phyloP scores from a whole-genome alignment of 129 eudicot genomes.

The Dittrichia graveolens region DNA sequence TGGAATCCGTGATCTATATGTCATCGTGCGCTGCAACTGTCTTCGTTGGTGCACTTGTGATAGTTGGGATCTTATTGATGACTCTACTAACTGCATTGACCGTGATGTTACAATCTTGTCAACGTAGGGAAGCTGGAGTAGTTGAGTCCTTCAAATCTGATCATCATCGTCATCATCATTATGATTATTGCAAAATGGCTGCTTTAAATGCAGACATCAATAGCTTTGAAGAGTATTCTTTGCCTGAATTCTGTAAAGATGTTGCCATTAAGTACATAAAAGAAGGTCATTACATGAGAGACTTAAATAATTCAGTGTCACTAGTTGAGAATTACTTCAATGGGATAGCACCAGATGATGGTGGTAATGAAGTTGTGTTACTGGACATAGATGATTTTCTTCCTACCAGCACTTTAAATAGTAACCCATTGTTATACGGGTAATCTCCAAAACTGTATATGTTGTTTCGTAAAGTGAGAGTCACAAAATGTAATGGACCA shows the following conservation, averaged over 20 bases:
- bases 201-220: constrained; percentile 55
- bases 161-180: constrained; percentile 26
- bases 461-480: neutral
- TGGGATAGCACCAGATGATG: constrained; percentile 28
- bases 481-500: neutral
- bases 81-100: constrained; percentile 56
- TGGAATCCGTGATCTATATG: constrained; percentile 63
- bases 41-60: constrained; percentile 51
- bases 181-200: constrained; percentile 48
- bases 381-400: constrained; percentile 66
- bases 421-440: constrained; percentile 33
- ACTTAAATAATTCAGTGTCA: constrained; percentile 43
- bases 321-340: constrained; percentile 50
- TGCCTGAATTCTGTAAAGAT: constrained; percentile 53
- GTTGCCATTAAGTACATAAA: constrained; percentile 48
- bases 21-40: constrained; percentile 71
- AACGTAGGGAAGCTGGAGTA: constrained; percentile 52
- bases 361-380: constrained; percentile 51
- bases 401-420: constrained; percentile 17
- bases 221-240: constrained; percentile 35
- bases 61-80: constrained; percentile 50
- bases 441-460: constrained; percentile 21
- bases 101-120: constrained; percentile 61
- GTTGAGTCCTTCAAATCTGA: constrained; percentile 38
- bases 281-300: constrained; percentile 65